These are phyloP conservation scores for Aaosphaeria pasadenensis DNA, from an alignment of 2,329 filamentous ascomycete species.

Conservation along the genomic window DNA sequence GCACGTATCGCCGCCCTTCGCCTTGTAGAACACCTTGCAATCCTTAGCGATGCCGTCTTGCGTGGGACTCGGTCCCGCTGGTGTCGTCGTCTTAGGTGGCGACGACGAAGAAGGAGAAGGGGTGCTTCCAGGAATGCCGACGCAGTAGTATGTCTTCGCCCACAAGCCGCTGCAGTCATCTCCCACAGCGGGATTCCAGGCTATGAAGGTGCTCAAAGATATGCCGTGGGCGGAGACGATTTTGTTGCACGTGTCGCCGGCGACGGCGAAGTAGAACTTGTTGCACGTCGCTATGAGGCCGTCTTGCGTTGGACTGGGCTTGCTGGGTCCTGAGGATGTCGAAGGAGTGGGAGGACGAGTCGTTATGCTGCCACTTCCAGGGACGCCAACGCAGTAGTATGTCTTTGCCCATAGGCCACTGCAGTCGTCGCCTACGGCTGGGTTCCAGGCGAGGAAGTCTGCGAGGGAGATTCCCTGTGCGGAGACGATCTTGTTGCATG, in stretches of 20 bases:
- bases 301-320: neutral
- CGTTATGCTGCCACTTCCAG: neutral
- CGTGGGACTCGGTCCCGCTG: neutral
- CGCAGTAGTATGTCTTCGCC: neutral
- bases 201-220: neutral
- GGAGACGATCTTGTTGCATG: slow-evolving; percentile 6
- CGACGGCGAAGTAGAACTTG: neutral
- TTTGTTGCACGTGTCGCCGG: neutral
- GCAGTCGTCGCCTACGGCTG: slow-evolving; percentile 3
- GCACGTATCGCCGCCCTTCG: neutral
- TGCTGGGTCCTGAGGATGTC: neutral
- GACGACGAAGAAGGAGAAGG: neutral
- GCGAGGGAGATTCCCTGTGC: slow-evolving; percentile 6
- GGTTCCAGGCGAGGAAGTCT: slow-evolving; percentile 10
- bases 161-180: neutral
- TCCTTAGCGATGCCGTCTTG: slow-evolving; percentile 1
- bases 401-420: neutral
- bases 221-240: neutral
- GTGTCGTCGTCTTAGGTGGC: neutral
- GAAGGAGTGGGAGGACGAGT: neutral
- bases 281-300: neutral
- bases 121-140: neutral
- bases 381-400: slow-evolving; percentile 2
- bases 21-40: slow-evolving; percentile 3
- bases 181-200: neutral